Base-by-base conservation (phyloP, 2,329 filamentous ascomycete species). In the Exophiala sideris region DNA sequence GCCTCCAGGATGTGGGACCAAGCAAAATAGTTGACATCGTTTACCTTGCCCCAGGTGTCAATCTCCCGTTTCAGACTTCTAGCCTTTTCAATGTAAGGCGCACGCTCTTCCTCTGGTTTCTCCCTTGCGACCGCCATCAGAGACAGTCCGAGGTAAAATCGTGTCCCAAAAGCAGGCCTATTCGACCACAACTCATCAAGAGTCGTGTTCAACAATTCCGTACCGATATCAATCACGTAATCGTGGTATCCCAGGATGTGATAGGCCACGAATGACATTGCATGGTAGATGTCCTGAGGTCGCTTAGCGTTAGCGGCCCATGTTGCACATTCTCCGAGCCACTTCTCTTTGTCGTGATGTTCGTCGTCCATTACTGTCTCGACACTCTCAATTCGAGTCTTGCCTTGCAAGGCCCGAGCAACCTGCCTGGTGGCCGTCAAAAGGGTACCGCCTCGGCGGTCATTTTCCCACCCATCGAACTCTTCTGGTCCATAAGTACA, bases 351-450 rank as follows among this genome's bases (percentile, higher is more conserved):
- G 42, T 75, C 70, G 64, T 85, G 81, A n/a, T 76, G 67, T 8
- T 75, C 67, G 57, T 85, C 83, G 35, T 74, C 76, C 60, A 85
- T 70, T 5, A 84, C 66, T 14, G 72, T 70, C 2, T 76, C 69
- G 5, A 79, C 67, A 36, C 70, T 67, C n/a, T 71, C 68, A 40
- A 69, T 72, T 3, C 71, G 69, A 0, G 83, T 86, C 63, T 84
- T 86, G 21, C 83, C 83, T 66, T 84, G 81, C 12, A 86, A 65
- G 10, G 83, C 82, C 52, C 81, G 74, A 9, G 74, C 70, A 49
- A 79, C 79, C 68, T 86, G 83, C 57, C 72, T 69, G 10, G 78
- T 73, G 41, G 76, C 73, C 45, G 79, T 70, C n/a, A 86, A 66
- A 44, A 82, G 73, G 1, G 78, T 75, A 7, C 83, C 83, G 33